Base-by-base conservation (phyloP, 345 rosid species). In the Balakata baccata region DNA sequence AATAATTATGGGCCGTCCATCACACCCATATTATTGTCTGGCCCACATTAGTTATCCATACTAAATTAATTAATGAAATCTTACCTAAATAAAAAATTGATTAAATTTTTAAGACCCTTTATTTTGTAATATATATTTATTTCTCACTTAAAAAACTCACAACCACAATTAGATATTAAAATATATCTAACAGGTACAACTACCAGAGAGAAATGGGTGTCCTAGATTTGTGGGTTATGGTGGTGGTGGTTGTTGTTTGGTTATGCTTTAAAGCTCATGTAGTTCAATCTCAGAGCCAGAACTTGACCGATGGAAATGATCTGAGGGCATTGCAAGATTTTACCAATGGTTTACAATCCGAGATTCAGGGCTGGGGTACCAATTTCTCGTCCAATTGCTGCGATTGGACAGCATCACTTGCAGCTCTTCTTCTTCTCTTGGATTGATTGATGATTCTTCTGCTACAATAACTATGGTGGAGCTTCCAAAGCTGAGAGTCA, bases 361-460 rank as follows among this genome's bases (percentile, higher is more conserved):
- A 73, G 22, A 85, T 89, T 60, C 77, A 70, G 1, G 88, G 71
- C 5, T 89, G 92, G 91, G 62, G 52, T 7, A 6, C 61, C 13
- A 84, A 75, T 71, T 69, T 77, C 11, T 82, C 85, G 5, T 16
- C 58, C 49, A 83, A 84, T 66, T 92, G 95, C 84, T 87, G 97
- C 63, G 34, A 49, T 38, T 92, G 96, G 96, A 65, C 53, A 9
- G 95, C 74, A 64, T 89, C 82, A 68, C 78, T 41, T 89, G 94
- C 76, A 77, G 74, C 22, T 71, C 89, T 72, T 71, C 85, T 11
- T 78, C 87, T 75, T 82, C 86, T 23, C 84, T 50, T 73, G 81
- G 84, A 20, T 52, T 39, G 68, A 77, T 75, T 20, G 43, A 25
- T 5, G 57, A 51, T 54, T 65, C 14, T 75, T 80, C 81, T 18